Evolutionary conservation across 2,329 filamentous ascomycete genomes (phyloP), one percentile per base, ranked within the genome.

Genomic region (Pseudogymnoascus verrucosus): DNA sequence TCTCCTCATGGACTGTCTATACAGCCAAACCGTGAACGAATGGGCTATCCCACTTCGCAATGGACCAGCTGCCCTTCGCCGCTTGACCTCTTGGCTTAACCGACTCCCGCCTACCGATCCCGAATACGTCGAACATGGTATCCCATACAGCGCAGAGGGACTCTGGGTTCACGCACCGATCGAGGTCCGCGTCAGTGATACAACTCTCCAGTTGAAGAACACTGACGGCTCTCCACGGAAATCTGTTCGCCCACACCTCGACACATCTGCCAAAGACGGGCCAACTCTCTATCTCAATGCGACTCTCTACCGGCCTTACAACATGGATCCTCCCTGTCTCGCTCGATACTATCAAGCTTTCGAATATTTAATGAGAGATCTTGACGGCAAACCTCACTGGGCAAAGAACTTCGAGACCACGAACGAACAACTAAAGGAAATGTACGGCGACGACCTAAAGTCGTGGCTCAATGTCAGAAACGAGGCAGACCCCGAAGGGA

Each of bases 1-100:
- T 11, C 83, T 98, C 54, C 81, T 97, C 62, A 93, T 99, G 90
- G 95, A 99, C 78, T 99, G 95, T 72, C 84, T 98, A 5, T 99
- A 97, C 79, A 93, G 90, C n/a, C 95, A 99, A 73, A 96, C 91
- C 71, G 95, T 99, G 68, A 97, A 99, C 75, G 95, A 99, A 75
- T 99, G 95, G 95, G 93, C 93, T 0, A 83, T 99, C 5, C 93
- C 95, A 1, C 81, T 99, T 0, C 80, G 86, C 67, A 89, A 89
- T 68, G 95, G 95, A 0, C 93, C 93, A 12, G 93, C 97, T 76
- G 93, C 91, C 6, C 84, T 99, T 47, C 83, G 80, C 34, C 86
- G 95, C 8, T 82, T 99, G 11, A 90, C 88, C 40, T 89, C 90
- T 59, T 99, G 95, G 95, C 81, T 99, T 62, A 89, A 87, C 74